phyloP scores from a whole-genome alignment of 352 stramenopile species.

The Phytophthora niederhauseri region DNA sequence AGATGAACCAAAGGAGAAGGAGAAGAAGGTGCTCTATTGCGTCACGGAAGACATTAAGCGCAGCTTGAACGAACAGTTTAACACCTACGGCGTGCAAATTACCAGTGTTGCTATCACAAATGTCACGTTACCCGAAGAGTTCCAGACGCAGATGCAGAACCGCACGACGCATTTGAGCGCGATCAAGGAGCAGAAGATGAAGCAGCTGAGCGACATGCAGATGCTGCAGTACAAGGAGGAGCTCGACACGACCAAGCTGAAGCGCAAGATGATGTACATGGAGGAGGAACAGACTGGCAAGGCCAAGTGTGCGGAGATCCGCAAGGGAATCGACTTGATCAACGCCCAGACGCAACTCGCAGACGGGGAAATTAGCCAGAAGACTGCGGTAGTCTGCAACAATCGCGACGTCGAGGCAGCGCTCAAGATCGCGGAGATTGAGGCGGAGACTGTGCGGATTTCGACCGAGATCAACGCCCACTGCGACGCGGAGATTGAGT shows the following conservation, averaged over 20 bases:
- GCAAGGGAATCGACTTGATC: slow-evolving; percentile 57
- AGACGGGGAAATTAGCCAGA: slow-evolving; percentile 58
- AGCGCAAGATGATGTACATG: slow-evolving; percentile 45
- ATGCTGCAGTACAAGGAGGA: slow-evolving; percentile 57
- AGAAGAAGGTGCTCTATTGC: slow-evolving; percentile 46
- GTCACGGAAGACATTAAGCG: slow-evolving; percentile 67
- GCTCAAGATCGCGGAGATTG: slow-evolving; percentile 53
- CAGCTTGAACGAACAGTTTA: slow-evolving; percentile 72
- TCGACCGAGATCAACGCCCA: slow-evolving; percentile 41
- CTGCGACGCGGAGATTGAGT: slow-evolving; percentile 51
- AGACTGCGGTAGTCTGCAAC: slow-evolving; percentile 53
- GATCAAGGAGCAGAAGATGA: slow-evolving; percentile 80
- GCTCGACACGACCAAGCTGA: slow-evolving; percentile 49
- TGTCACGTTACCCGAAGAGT: slow-evolving; percentile 53
- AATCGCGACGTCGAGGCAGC: slow-evolving; percentile 47
- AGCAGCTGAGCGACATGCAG: slow-evolving; percentile 78
- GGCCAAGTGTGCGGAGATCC: slow-evolving; percentile 46
- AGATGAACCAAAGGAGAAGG: background rate
- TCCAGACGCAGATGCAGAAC: slow-evolving; percentile 68
- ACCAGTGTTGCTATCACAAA: slow-evolving; percentile 70
- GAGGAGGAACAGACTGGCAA: slow-evolving; percentile 63
- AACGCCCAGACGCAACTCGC: slow-evolving; percentile 54
- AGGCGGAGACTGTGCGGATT: slow-evolving; percentile 55
- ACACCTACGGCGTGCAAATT: slow-evolving; percentile 70
- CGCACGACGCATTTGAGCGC: slow-evolving; percentile 69